These are phyloP conservation scores for Chaetomium globosum DNA, from an alignment of 2,329 filamentous ascomycete genomes.

Conservation along the genomic window DNA sequence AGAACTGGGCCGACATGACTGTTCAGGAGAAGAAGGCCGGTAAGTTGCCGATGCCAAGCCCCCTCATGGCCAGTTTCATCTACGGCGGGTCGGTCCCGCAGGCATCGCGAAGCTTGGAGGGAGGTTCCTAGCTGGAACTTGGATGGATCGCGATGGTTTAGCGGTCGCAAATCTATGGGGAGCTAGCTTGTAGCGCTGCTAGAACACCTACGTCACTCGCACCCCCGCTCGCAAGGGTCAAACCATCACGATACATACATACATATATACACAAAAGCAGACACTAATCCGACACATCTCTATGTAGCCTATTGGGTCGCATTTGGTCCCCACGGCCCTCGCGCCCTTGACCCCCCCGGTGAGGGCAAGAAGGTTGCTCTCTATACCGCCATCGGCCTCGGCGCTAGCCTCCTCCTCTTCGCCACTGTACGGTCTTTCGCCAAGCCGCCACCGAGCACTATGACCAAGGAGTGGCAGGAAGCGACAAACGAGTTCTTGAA, in stretches of 20 bases:
- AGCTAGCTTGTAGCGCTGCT: constrained; percentile 25
- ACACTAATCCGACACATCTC: constrained; percentile 44
- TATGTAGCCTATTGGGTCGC: constrained; percentile 94
- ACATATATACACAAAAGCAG: constrained; percentile 6
- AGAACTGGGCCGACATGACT: constrained; percentile 92
- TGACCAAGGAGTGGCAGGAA: constrained; percentile 98
- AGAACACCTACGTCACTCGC: constrained; percentile 19
- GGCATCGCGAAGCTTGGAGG: constrained; percentile 19
- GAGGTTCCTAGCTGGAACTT: constrained; percentile 3
- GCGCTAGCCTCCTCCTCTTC: constrained; percentile 72
- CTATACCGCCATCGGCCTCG: constrained; percentile 70
- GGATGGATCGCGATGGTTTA: constrained; percentile 16
- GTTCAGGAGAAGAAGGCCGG: constrained; percentile 98
- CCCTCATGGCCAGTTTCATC: neutral
- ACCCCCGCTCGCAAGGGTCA: constrained; percentile 7
- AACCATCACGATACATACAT: constrained; percentile 5
- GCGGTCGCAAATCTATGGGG: constrained; percentile 24
- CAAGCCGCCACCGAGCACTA: constrained; percentile 74
- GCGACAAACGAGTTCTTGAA: constrained; percentile 90
- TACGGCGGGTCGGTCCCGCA: constrained; percentile 2
- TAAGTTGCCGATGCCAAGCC: constrained; percentile 57
- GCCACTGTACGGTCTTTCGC: constrained; percentile 70
- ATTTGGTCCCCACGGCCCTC: constrained; percentile 94
- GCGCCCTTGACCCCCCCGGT: constrained; percentile 77
- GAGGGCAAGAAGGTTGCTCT: constrained; percentile 78